phyloP scores from a whole-genome alignment of 768 basidiomycete genomes.

The Lactarius hatsudake region DNA sequence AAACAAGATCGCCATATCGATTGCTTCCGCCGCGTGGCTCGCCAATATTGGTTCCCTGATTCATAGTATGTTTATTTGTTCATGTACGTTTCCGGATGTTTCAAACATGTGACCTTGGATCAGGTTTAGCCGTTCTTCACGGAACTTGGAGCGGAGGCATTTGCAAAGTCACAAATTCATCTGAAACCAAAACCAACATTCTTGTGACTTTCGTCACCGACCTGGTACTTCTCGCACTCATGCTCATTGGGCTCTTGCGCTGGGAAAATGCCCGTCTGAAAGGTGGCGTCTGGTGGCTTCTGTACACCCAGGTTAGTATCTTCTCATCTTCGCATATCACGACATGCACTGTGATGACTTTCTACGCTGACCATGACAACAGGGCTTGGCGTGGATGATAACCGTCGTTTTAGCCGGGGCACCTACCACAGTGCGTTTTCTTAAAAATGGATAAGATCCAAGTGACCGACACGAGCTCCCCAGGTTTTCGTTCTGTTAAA shows the following conservation, averaged over 20 bases:
- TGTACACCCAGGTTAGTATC: conserved; percentile 3
- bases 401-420: background rate
- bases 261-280: background rate
- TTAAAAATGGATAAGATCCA: no score
- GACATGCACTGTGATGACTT: background rate
- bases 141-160: background rate
- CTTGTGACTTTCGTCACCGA: conserved; percentile 1
- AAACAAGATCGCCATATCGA: conserved; percentile 1
- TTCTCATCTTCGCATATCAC: background rate
- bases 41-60: background rate
- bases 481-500: conserved; percentile 9
- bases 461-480: background rate
- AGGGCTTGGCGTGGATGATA: conserved; percentile 8
- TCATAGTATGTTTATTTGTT: background rate
- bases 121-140: background rate
- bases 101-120: background rate
- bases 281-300: conserved; percentile 6
- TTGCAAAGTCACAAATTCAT: background rate
- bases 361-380: background rate
- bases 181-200: background rate
- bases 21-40: background rate
- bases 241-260: conserved; percentile 10
- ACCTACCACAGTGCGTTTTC: conserved; percentile 1
- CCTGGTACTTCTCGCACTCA: background rate
- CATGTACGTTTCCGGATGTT: background rate